Evolutionary conservation across 148 eudicot species (phyloP).

Genomic region (Vaccinium corymbosum): DNA sequence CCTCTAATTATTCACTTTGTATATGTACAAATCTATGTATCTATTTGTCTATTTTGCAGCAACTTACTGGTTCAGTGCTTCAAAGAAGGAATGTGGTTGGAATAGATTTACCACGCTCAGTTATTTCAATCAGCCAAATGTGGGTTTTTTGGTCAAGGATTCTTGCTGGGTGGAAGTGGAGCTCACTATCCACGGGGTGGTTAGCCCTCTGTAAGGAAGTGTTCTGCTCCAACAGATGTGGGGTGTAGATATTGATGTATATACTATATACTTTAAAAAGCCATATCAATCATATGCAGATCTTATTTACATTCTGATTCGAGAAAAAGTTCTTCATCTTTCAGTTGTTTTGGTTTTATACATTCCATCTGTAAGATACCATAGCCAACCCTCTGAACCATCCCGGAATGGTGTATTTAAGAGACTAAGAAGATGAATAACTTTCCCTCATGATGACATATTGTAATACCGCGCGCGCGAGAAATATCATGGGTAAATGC

Average conservation of each 20-base stretch:
- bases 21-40: not conserved
- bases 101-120: not conserved
- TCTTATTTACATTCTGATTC: not conserved
- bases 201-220: not conserved
- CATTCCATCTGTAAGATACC: not conserved
- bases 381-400: not conserved
- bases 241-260: not conserved
- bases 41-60: not conserved
- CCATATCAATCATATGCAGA: not conserved
- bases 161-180: not conserved
- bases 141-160: not conserved
- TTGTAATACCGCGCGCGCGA: not conserved
- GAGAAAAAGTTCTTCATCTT: not conserved
- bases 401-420: not conserved
- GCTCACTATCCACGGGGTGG: slow-evolving; percentile 4
- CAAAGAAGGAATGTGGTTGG: not conserved
- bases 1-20: not conserved
- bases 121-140: not conserved
- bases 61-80: slow-evolving; percentile 5
- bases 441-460: not conserved
- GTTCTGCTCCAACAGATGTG: not conserved
- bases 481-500: not conserved
- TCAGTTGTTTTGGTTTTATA: not conserved
- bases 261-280: not conserved
- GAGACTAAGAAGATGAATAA: not conserved